Evolutionary conservation across 2,329 filamentous ascomycete species (phyloP), one percentile per base, ranked within the genome.

Genomic region (Cytospora piceicola): DNA sequence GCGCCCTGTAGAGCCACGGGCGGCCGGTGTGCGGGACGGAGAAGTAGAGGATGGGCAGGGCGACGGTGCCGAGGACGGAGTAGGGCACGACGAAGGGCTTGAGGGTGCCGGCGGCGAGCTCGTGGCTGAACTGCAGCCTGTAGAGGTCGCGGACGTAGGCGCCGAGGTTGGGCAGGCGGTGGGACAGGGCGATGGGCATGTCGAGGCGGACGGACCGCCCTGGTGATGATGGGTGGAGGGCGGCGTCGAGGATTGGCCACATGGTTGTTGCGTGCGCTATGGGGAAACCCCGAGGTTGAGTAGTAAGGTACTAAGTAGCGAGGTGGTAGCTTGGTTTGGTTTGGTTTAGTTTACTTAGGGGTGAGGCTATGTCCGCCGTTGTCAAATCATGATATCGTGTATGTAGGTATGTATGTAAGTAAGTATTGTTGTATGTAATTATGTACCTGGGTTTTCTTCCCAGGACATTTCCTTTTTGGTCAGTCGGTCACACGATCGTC

Each of bases 11-110:
- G 14, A 87, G 70, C 81, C 82, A 84, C 6, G 80, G 80, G 11
- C 80, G 77, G 2, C 77, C 75, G 36, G 74, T 77, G 70, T 89
- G 85, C 1, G 85, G 84, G 66, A 89, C 78, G 58, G 81, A 75
- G 17, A 89, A 79, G 73, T 87, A 90, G 4, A 85, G 68, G 0
- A 81, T 73, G 0, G 85, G 83, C 2, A 89, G 63, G 52, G 86
- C 57, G 54, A 83, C 77, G 32, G 79, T 72, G 4, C 80, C 81
- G 27, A 85, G 66, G 8, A 87, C 65, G 63, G 79, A 77, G 65
- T 84, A 82, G 0, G 85, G 86, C 9, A 88, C 49, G 22, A 88
- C 71, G 22, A 88, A 77, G 2, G 84, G 85, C 52, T 75, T 76
- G 36, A 78, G 72, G 8, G 69, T 73, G 54, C 82, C 82, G 4